Base-by-base conservation (phyloP, 352 stramenopile species). In the Phytophthora sp. region DNA sequence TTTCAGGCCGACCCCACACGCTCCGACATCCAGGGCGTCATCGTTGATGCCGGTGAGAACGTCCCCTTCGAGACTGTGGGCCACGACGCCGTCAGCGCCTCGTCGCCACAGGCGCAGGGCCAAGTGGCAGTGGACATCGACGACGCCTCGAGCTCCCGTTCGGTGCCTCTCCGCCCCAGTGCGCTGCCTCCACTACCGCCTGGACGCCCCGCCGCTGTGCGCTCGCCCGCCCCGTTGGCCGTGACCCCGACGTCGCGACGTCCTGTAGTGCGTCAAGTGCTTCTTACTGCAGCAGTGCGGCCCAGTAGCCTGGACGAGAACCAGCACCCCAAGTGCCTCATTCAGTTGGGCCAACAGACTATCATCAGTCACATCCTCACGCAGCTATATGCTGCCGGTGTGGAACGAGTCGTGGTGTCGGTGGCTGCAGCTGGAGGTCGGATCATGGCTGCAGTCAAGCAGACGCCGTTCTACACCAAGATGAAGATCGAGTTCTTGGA, bases 401-500 rank as follows among this genome's bases (percentile, higher is more conserved):
- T 93, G 8, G 84, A 90, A 57, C 82, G 85, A 26, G 81, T 93
- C n/a, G 86, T 93, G 45, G 85, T 94, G 67, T 86, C 82, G 7
- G 78, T 94, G 6, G 80, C 84, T 35, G 80, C 83, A n/a, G 76
- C 66, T 7, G 83, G 82, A 27, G 52, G 50, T 20, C 73, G 84
- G 61, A 92, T 91, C 65, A 85, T 83, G 20, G 71, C 73, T 20
- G 77, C 79, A 30, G 77, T 93, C 39, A 85, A 87, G 66, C 75
- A 86, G 29, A 89, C 84, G 23, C 73, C 79, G 16, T 83, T 90
- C 50, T 93, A 78, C 71, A 69, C 69, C 53, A 90, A 91, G 62
- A 91, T 94, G 84, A 66, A 82, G 57, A 93, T 95, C 44, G 85
- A 92, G 65, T 95, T 93, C 49, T 38, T 95, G 27, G 85, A 95